phyloP scores from a whole-genome alignment of 2,329 filamentous ascomycete genomes.

The Fusarium piperis region DNA sequence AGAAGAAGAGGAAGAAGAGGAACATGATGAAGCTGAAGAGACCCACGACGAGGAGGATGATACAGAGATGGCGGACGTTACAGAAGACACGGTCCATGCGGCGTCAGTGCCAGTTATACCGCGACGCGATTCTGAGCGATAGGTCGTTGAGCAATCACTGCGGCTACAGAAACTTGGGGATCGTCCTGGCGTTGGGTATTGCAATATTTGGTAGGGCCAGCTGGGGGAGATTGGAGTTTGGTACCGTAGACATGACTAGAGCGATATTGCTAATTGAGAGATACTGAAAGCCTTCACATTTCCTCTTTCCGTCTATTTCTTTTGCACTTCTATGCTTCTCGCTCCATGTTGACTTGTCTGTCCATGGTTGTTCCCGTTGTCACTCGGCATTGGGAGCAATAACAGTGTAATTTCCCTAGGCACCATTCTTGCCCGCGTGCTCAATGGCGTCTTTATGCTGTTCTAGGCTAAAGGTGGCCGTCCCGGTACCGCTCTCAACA shows the following conservation, averaged over 20 bases:
- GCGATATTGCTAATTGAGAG: not conserved
- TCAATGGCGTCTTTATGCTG: constrained; percentile 2
- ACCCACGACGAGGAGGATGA: constrained; percentile 25
- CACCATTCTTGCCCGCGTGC: not conserved
- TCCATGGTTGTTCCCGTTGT: not conserved
- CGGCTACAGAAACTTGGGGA: not conserved
- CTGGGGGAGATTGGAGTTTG: not conserved
- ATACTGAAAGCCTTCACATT: not conserved
- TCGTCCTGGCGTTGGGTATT: constrained; percentile 22
- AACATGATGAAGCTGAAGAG: constrained; percentile 30
- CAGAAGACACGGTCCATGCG: constrained; percentile 15
- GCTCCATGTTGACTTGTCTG: not conserved
- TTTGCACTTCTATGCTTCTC: not conserved
- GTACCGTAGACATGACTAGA: not conserved
- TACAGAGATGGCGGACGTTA: constrained; percentile 25
- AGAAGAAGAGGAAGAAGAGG: constrained; percentile 12
- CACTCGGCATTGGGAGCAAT: not conserved
- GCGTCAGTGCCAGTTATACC: not conserved
- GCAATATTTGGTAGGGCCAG: not conserved
- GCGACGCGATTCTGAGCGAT: not conserved
- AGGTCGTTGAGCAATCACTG: not conserved
- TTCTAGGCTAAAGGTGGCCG: not conserved
- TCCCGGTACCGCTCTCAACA: not conserved
- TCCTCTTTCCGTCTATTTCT: not conserved
- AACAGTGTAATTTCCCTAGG: constrained; percentile 7